A percentile compares a stretch with the other conserved stretches of the same genome.
These are phyloP conservation scores for Wickerhamiella occidentalis DNA, from an alignment of 805 yeast genomes.

Conservation along the genomic window DNA sequence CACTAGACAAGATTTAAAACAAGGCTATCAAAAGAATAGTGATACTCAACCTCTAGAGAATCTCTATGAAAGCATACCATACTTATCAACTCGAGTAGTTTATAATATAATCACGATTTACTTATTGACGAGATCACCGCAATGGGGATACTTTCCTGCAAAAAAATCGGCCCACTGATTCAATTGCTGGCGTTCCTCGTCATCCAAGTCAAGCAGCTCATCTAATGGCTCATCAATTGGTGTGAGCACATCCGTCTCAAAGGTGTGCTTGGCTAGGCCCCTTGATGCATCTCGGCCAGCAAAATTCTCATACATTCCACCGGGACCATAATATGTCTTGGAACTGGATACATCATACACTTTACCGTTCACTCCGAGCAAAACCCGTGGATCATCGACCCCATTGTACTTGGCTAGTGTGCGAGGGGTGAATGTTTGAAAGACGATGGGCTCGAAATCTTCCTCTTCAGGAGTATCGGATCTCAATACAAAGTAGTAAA, in stretches of 20 bases:
- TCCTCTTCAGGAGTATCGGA: background rate
- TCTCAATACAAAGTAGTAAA: background rate
- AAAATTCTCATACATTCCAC: conserved; percentile 87
- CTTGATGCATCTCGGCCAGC: conserved; percentile 95
- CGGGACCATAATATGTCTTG: conserved; percentile 83
- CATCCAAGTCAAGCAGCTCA: conserved; percentile 45
- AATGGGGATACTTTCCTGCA: conserved; percentile 63
- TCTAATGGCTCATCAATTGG: conserved; percentile 72
- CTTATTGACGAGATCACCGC: conserved; percentile 49
- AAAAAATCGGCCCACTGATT: conserved; percentile 81
- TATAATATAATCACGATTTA: background rate
- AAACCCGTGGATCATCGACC: conserved; percentile 62
- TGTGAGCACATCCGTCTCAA: conserved; percentile 55
- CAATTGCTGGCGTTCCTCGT: conserved; percentile 51
- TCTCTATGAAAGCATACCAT: too few relatives aligned
- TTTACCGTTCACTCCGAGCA: conserved; percentile 71
- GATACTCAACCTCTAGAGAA: too few relatives aligned
- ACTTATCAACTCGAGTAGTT: too few relatives aligned
- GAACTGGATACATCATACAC: conserved; percentile 78
- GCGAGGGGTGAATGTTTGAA: conserved; percentile 53
- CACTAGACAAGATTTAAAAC: too few relatives aligned
- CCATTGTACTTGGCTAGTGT: conserved; percentile 72
- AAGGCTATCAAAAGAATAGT: too few relatives aligned
- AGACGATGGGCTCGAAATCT: conserved; percentile 26
- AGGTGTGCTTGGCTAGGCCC: conserved; percentile 80